Evolutionary conservation across 306 rosid genomes (phyloP), one percentile per base, ranked within the genome.

Genomic region (Dryas drummondii): DNA sequence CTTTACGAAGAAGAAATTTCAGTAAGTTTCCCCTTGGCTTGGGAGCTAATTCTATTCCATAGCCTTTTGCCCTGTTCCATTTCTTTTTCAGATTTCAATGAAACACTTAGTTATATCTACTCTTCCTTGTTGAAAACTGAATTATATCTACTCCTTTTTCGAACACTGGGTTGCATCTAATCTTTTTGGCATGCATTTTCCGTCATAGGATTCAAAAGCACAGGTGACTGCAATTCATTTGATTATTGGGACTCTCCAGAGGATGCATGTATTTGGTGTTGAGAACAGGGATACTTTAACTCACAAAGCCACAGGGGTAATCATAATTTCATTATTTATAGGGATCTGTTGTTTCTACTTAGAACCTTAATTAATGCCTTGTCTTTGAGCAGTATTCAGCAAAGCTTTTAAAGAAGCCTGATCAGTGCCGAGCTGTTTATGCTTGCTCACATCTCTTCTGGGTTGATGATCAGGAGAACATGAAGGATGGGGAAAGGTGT

Each of bases 231-330:
- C 97, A 11, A 78, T 96, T 77, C 98, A 96, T 89, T 82, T 96
- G 78, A 96, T 96, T 78, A 84, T 96, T 62, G 99, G 99, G 78
- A 96, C 98, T 68, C 99, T 96, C 84, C 99, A 96, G 85, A 92
- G 96, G 89, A 96, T 92, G 97, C 99, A 90, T 50, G 87, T 96
- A 72, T 96, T 96, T 77, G 99, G 99, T 68, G 89, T 96, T 77
- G 99, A 96, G 84, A 96, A 96, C 88, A 89, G 98, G 83, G 99
- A 96, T 80, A 96, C 99, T 61, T 89, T 96, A 80, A 96, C 99
- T 44, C 99, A 96, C 97, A 96, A 96, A 86, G 99, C 99, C 82
- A 96, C 98, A 0, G 99, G 99, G 98, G 99, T 96, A 86, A 87
- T 73, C 79, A 58, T 73, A 71, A 22, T 75, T 82, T 61, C 16